phyloP scores from a whole-genome alignment of 352 stramenopile genomes.

The Phytophthora pluvialis region DNA sequence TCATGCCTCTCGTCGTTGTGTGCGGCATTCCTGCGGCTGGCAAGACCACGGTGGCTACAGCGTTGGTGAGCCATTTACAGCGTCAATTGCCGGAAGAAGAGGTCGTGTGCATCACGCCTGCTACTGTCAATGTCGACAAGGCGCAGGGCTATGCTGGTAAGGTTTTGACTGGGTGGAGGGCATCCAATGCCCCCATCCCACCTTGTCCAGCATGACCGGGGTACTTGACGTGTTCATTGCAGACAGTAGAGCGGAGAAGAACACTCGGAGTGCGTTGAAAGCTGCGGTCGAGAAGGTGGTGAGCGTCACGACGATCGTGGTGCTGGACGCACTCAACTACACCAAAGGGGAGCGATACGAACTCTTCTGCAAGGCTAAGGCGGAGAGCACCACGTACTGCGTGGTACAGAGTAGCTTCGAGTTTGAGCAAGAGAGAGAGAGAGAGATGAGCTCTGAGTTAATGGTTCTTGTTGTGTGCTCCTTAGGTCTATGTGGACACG shows the following conservation, averaged over 20 bases:
- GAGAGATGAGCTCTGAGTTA: not conserved
- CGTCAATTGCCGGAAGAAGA: conserved; percentile 44
- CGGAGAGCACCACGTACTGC: conserved; percentile 91
- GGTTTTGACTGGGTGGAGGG: conserved; percentile 15
- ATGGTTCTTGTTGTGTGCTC: not conserved
- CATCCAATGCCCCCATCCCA: not conserved
- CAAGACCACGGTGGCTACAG: conserved; percentile 66
- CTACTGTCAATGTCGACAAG: conserved; percentile 66
- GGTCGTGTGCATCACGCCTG: conserved; percentile 65
- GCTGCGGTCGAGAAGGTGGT: conserved; percentile 69
- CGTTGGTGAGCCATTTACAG: conserved; percentile 54
- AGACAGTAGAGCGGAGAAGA: conserved; percentile 77
- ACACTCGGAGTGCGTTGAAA: conserved; percentile 67
- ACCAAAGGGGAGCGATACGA: conserved; percentile 97
- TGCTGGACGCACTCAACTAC: conserved; percentile 95
- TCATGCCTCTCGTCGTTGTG: conserved; percentile 80
- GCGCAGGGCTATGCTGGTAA: conserved; percentile 66
- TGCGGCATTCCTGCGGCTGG: conserved; percentile 74
- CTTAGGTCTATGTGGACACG: conserved; percentile 76
- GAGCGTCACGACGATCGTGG: conserved; percentile 77
- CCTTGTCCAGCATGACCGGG: too few relatives aligned
- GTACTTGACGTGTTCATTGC: not conserved
- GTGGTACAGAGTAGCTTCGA: conserved; percentile 49
- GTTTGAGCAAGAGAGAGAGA: not conserved
- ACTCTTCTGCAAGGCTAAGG: conserved; percentile 94